Base-by-base conservation (phyloP, 495 filamentous ascomycete species). In the Annulohypoxylon maeteangense region DNA sequence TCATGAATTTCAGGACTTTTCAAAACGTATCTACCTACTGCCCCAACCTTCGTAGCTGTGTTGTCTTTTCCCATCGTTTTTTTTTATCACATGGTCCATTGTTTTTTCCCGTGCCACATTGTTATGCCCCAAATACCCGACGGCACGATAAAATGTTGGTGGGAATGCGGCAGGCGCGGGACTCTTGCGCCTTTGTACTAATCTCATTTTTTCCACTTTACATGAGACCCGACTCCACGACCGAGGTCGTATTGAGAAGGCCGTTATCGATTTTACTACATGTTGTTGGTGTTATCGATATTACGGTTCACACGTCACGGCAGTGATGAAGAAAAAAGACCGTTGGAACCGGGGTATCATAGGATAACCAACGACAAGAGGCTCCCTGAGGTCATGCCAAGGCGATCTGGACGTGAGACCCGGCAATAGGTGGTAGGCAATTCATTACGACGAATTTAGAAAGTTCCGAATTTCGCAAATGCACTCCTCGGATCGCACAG, bases 81-180 rank as follows among this genome's bases (percentile, higher is more conserved):
- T n/a, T 56, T 56, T 36, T 16, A 38, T 56, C n/a, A 18, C 53
- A 20, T 38, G 54, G 20, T 16, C 42, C 23, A 23, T 3, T 25
- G 18, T 20, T 36, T 20, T 22, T 56, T 25, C 22, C 56, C 27
- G 55, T 44, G 55, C 55, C 55, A 22, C 36, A 44, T 23, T 27
- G 18, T 1, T 18, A 36, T 20, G 25, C 20, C 50, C 25, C 4
- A 0, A 31, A 27, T 32, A 18, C 29, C 29, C 25, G 50, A 23
- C 50, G 50, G 22, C 50, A 16, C 40, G 40, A 44, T 44, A 44
- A 44, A 44, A 18, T 16, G 40, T 44, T 44, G 23, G 11, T 22
- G 27, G 31, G 6, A 53, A 53, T 31, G 48, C 48, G 20, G 45
- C 45, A 50, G 45, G 45, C 45, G 23, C 45, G 45, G 45, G n/a